phyloP scores from a whole-genome alignment of 2,329 filamentous ascomycete species.

The Claviceps pazoutovae region DNA sequence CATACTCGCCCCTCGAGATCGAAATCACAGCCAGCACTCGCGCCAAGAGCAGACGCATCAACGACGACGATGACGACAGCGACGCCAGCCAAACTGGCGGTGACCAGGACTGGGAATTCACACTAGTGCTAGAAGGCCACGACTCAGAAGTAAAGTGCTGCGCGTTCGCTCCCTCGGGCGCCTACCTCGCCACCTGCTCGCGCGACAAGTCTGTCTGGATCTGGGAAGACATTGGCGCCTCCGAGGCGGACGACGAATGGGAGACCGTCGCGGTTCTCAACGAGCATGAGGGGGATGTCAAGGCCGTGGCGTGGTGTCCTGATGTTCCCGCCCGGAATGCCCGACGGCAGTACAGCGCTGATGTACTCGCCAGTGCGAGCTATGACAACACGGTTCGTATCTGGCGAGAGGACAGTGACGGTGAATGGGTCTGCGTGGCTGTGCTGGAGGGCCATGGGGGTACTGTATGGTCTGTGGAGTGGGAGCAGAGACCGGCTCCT shows the following conservation, averaged over 20 bases:
- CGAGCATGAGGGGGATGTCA: slow-evolving; percentile 92
- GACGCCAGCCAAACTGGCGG: slow-evolving; percentile 5
- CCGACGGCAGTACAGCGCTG: slow-evolving; percentile 38
- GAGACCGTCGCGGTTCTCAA: slow-evolving; percentile 91
- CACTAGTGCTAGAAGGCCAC: slow-evolving; percentile 83
- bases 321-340: slow-evolving; percentile 38
- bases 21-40: not conserved
- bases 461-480: slow-evolving; percentile 84
- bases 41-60: not conserved
- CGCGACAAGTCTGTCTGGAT: slow-evolving; percentile 96
- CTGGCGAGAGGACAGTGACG: slow-evolving; percentile 79
- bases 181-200: slow-evolving; percentile 76
- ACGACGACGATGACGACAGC: not conserved
- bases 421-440: slow-evolving; percentile 82
- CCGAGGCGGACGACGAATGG: slow-evolving; percentile 79
- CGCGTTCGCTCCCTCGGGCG: slow-evolving; percentile 58
- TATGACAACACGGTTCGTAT: slow-evolving; percentile 87
- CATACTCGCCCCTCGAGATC: slow-evolving; percentile 12
- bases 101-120: slow-evolving; percentile 82
- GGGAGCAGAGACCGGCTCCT: slow-evolving; percentile 34
- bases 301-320: slow-evolving; percentile 85
- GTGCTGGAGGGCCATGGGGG: slow-evolving; percentile 66
- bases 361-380: slow-evolving; percentile 76
- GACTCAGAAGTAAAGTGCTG: slow-evolving; percentile 85
- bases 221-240: slow-evolving; percentile 75